Evolutionary conservation across 2,329 filamentous ascomycete species (phyloP).

Genomic region (Rachicladosporium sp.): DNA sequence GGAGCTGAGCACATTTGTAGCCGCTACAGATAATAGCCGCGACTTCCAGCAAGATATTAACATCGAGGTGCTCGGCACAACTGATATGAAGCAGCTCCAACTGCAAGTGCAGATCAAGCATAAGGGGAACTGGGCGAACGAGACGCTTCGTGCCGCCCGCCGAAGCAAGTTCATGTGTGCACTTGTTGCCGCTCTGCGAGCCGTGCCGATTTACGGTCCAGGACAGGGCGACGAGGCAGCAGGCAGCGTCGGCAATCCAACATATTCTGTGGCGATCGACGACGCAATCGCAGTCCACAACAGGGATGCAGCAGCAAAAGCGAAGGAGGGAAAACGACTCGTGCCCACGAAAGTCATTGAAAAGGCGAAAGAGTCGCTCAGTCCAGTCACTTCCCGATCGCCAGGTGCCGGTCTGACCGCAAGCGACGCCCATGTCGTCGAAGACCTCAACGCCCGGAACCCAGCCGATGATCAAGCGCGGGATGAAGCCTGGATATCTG

Average conservation of each 20-base stretch:
- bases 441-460: conserved; percentile 31
- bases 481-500: conserved; percentile 32
- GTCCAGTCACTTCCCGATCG: too few species aligned
- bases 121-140: conserved; percentile 58
- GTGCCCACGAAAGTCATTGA: too few species aligned
- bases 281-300: conserved; percentile 55
- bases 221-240: conserved; percentile 57
- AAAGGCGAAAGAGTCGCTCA: too few species aligned
- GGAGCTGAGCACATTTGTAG: conserved; percentile 79
- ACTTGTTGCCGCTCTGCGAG: conserved; percentile 70
- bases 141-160: conserved; percentile 63
- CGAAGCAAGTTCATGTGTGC: conserved; percentile 97
- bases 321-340: conserved; percentile 42
- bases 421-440: conserved; percentile 27
- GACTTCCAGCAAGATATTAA: conserved; percentile 82
- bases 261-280: conserved; percentile 65
- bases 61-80: conserved; percentile 65
- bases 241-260: conserved; percentile 53
- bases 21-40: conserved; percentile 68
- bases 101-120: conserved; percentile 76
- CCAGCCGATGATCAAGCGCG: conserved; percentile 31
- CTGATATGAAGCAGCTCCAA: conserved; percentile 76
- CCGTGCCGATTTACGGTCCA: conserved; percentile 73
- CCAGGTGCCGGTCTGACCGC: conserved; percentile 13
- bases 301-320: conserved; percentile 42